Evolutionary conservation across 768 basidiomycete species (phyloP).

Genomic region (Hygrophorus pudorinus): DNA sequence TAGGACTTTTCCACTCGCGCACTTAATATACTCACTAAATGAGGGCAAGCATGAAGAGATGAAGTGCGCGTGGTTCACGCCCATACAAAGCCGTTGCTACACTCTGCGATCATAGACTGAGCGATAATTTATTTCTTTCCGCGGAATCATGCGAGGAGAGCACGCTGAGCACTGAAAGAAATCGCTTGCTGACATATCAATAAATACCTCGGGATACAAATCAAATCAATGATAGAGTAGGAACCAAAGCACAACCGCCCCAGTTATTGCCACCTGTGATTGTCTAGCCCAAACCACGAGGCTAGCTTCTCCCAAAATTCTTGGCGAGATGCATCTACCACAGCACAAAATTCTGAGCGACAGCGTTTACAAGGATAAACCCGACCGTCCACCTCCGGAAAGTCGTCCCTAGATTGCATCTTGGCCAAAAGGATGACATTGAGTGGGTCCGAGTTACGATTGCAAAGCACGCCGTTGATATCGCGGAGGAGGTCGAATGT

Average conservation of each 20-base stretch:
- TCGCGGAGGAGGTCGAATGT: constrained; percentile 70
- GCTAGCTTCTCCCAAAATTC: constrained; percentile 61
- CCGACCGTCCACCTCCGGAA: constrained; percentile 27
- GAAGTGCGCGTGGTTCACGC: too few species aligned
- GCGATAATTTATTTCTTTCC: too few species aligned
- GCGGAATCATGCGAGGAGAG: too few species aligned
- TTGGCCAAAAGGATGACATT: constrained; percentile 62
- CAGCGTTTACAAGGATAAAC: constrained; percentile 56
- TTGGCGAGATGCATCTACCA: constrained; percentile 48
- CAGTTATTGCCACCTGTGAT: constrained; percentile 10
- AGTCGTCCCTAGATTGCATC: constrained; percentile 52
- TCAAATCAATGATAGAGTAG: background rate
- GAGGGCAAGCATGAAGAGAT: too few species aligned
- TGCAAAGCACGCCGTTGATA: constrained; percentile 55
- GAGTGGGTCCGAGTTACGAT: constrained; percentile 60
- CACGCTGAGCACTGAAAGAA: too few species aligned
- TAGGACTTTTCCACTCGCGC: too few species aligned
- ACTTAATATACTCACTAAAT: too few species aligned
- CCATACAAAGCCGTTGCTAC: too few species aligned
- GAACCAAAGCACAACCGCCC: background rate
- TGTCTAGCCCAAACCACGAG: constrained; percentile 52
- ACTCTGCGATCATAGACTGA: too few species aligned
- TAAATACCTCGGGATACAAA: too few species aligned
- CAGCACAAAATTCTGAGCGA: constrained; percentile 48
- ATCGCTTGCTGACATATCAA: too few species aligned